phyloP scores from a whole-genome alignment of 2,329 filamentous ascomycete genomes.

The Hymenoscyphus fructigenus region DNA sequence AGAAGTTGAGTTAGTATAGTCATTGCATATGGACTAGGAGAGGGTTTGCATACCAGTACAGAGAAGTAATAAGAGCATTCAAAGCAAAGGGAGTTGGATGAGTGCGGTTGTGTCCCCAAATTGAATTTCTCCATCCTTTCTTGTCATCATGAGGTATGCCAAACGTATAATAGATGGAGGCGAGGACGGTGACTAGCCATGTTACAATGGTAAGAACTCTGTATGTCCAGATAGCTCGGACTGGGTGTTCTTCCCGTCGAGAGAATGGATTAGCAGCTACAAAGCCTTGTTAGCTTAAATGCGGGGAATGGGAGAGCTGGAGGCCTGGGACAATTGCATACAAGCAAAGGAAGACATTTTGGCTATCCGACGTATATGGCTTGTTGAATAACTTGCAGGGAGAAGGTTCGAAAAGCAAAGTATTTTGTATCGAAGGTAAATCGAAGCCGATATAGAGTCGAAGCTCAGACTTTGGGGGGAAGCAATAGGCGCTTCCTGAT shows the following conservation, averaged over 20 bases:
- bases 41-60: slow-evolving; percentile 67
- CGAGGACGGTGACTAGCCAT: slow-evolving; percentile 72
- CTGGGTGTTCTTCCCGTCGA: slow-evolving; percentile 64
- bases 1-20: not conserved
- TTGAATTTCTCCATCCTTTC: slow-evolving; percentile 54
- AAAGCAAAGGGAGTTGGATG: slow-evolving; percentile 73
- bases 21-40: not conserved
- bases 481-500: not conserved
- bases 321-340: not conserved
- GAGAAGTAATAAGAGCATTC: slow-evolving; percentile 60
- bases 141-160: slow-evolving; percentile 60
- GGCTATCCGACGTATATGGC: not conserved
- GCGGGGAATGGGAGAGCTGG: not conserved
- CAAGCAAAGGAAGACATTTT: slow-evolving; percentile 7
- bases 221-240: slow-evolving; percentile 65
- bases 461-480: not conserved
- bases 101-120: slow-evolving; percentile 72
- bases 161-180: slow-evolving; percentile 73
- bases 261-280: slow-evolving; percentile 62
- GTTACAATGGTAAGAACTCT: slow-evolving; percentile 72
- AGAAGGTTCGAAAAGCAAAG: not conserved
- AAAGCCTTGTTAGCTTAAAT: not conserved
- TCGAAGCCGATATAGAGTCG: not conserved
- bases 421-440: not conserved
- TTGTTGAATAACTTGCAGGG: not conserved